Percentiles rank a stretch among this genome's conserved stretches.
These are phyloP conservation scores for Nakazawaea populi DNA, from an alignment of 805 yeast species.

Conservation along the genomic window DNA sequence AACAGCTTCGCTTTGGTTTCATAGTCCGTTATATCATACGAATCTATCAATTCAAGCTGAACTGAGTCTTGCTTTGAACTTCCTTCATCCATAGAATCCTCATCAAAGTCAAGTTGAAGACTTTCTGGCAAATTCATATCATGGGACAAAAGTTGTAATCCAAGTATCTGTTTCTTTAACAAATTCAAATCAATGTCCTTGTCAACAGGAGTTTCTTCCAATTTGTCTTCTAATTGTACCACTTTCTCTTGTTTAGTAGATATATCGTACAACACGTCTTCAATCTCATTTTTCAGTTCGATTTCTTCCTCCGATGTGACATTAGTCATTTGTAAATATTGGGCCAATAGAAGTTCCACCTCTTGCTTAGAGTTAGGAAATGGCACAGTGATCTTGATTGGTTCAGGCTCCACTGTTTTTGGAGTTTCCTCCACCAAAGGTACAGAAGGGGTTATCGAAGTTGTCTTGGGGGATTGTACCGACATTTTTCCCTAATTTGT, in stretches of 20 bases:
- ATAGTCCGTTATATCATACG: slow-evolving; percentile 17
- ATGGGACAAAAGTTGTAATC: slow-evolving; percentile 57
- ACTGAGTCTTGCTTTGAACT: too few relatives aligned
- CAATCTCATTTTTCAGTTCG: slow-evolving; percentile 38
- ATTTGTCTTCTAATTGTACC: slow-evolving; percentile 15
- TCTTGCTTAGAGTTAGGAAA: slow-evolving; percentile 19
- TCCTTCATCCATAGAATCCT: slow-evolving; percentile 6
- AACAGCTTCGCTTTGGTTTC: slow-evolving; percentile 31
- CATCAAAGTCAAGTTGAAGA: slow-evolving; percentile 32
- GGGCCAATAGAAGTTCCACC: slow-evolving; percentile 20
- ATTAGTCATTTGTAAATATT: slow-evolving; percentile 21
- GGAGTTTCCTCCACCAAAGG: neutral
- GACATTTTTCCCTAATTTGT: neutral
- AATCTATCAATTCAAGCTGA: neutral
- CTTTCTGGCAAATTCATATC: slow-evolving; percentile 59
- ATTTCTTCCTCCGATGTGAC: slow-evolving; percentile 12
- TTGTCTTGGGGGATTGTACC: neutral
- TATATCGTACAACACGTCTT: slow-evolving; percentile 31
- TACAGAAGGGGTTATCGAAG: neutral
- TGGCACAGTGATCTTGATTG: slow-evolving; percentile 15
- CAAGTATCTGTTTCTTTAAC: slow-evolving; percentile 53
- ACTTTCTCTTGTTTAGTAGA: slow-evolving; percentile 35
- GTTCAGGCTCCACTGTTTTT: slow-evolving; percentile 8
- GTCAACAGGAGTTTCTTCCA: slow-evolving; percentile 17
- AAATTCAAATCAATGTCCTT: slow-evolving; percentile 36